Evolutionary conservation across 1,284 basidiomycete species (phyloP).

Genomic region (Fomitopsis betulina): DNA sequence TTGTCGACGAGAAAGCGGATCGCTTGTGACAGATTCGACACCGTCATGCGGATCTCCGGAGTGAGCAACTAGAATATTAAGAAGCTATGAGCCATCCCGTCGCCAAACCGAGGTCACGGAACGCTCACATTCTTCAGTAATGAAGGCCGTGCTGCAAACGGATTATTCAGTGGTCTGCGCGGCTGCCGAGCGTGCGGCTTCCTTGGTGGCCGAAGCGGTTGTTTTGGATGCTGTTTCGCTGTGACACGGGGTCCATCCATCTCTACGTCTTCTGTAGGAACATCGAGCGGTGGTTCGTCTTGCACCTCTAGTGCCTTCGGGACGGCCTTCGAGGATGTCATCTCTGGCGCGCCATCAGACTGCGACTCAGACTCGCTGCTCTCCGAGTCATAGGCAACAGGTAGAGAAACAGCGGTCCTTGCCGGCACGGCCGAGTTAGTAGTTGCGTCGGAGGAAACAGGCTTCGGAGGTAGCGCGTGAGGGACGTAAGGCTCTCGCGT

Average conservation of each 20-base stretch:
- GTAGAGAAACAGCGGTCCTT: background rate
- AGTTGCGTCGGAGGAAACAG: background rate
- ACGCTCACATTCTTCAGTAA: conserved; percentile 70
- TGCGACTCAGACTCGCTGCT: conserved; percentile 22
- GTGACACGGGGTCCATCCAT: conserved; percentile 1
- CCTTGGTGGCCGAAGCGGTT: conserved; percentile 12
- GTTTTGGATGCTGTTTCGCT: background rate
- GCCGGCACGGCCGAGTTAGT: background rate
- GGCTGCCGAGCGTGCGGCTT: conserved; percentile 43
- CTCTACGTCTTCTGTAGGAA: background rate
- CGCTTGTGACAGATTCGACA: conserved; percentile 91
- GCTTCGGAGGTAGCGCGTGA: background rate
- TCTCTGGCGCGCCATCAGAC: conserved; percentile 52
- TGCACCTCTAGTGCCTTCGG: conserved; percentile 1
- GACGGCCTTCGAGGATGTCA: conserved; percentile 53
- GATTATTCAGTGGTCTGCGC: conserved; percentile 52
- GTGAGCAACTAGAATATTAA: conserved; percentile 63
- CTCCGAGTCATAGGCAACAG: background rate
- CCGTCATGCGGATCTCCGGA: conserved; percentile 86
- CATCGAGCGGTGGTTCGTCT: background rate
- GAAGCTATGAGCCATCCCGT: background rate
- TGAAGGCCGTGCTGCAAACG: conserved; percentile 63
- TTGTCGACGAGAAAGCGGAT: conserved; percentile 93
- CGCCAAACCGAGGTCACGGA: background rate
- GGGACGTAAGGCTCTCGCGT: background rate